Percentiles rank a stretch among this genome's conserved stretches.
Evolutionary conservation across 176 grass and related monocot genomes (phyloP).

Genomic region (Ensete glaucum): DNA sequence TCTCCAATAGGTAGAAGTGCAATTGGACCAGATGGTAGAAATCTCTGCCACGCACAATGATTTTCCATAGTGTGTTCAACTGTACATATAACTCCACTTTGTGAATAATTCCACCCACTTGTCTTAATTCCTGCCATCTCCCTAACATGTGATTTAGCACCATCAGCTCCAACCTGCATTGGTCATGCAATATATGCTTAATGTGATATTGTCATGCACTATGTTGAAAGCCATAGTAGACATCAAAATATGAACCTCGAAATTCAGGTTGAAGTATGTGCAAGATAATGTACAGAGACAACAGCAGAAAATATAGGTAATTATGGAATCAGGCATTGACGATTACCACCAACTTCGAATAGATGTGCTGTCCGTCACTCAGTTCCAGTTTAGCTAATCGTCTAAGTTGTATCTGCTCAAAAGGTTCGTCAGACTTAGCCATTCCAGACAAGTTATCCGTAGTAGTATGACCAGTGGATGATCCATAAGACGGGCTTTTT

Average conservation of each 20-base stretch:
- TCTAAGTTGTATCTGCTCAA: conserved; percentile 30
- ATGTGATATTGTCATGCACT: background rate
- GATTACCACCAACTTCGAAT: conserved; percentile 93
- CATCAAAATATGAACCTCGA: background rate
- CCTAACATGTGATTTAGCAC: conserved; percentile 77
- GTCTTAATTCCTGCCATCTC: conserved; percentile 68
- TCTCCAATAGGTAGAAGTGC: conserved; percentile 71
- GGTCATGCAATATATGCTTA: background rate
- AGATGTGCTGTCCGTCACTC: conserved; percentile 56
- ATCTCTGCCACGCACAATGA: conserved; percentile 82
- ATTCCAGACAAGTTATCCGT: conserved; percentile 23
- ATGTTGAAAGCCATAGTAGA: conserved; percentile 8
- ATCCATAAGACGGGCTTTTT: conserved; percentile 21
- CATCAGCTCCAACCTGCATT: conserved; percentile 80
- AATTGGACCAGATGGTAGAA: conserved; percentile 85
- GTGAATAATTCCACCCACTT: conserved; percentile 71
- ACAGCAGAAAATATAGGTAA: background rate
- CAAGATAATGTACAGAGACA: background rate
- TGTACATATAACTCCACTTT: conserved; percentile 82
- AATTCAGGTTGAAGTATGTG: background rate
- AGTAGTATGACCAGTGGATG: conserved; percentile 8
- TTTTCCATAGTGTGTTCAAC: conserved; percentile 63
- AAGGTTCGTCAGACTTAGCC: conserved; percentile 14
- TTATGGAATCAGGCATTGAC: conserved; percentile 13
- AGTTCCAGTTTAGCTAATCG: conserved; percentile 70